A percentile compares a stretch with the other conserved stretches of the same genome.
Conservation (phyloP, 805 yeast species). For the Saccharomycopsis sp. region DNA sequence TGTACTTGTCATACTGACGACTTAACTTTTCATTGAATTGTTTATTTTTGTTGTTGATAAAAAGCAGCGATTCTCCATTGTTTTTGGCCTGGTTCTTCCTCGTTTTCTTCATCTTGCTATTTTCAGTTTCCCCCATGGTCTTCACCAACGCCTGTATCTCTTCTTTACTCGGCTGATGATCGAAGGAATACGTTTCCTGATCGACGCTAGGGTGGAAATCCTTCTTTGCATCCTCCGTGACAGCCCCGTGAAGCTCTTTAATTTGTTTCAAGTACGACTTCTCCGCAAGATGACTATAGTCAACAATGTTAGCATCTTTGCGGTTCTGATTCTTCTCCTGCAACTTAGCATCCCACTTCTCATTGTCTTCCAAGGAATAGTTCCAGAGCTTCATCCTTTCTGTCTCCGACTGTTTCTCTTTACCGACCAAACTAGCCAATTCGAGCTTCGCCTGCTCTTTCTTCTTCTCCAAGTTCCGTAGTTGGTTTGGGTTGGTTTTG, state of each 20-base stretch:
- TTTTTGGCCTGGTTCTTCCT: constrained; percentile 32
- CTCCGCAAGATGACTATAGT: constrained; percentile 52
- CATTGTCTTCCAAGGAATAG: constrained; percentile 58
- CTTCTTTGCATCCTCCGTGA: constrained; percentile 21
- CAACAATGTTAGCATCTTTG: constrained; percentile 37
- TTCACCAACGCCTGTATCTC: constrained; percentile 31
- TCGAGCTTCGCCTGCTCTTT: constrained; percentile 9
- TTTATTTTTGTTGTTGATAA: constrained; percentile 65
- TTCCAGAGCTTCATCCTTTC: constrained; percentile 44
- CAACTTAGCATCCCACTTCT: constrained; percentile 48
- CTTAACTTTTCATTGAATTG: constrained; percentile 66
- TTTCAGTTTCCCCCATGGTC: constrained; percentile 22
- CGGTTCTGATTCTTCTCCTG: constrained; percentile 27
- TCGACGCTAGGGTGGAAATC: too few relatives aligned
- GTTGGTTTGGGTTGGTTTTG: not conserved
- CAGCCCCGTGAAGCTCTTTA: constrained; percentile 28
- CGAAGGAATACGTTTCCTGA: constrained; percentile 24
- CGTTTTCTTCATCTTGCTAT: constrained; percentile 33
- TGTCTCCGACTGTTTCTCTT: constrained; percentile 23
- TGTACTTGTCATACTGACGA: constrained; percentile 45
- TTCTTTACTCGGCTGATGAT: constrained; percentile 33
- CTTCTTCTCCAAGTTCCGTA: constrained; percentile 3
- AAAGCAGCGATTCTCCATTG: constrained; percentile 28
- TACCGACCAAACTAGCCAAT: constrained; percentile 6
- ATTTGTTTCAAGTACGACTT: constrained; percentile 52